Evolutionary conservation across 2,329 filamentous ascomycete species (phyloP).

Genomic region (Ceratocystis destructans): DNA sequence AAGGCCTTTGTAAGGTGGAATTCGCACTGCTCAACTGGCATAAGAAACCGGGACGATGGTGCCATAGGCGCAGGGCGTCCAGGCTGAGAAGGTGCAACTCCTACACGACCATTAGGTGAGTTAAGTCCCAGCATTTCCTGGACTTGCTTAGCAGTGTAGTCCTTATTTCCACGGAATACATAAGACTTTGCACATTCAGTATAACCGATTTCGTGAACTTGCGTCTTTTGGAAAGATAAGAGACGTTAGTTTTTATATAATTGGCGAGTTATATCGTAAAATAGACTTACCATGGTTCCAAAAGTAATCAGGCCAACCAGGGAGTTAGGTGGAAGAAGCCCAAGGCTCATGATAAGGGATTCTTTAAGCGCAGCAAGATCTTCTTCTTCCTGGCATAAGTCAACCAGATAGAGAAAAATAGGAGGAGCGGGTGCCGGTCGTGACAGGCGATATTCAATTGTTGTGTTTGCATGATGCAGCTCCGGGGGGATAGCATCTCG

Average conservation of each 20-base stretch:
- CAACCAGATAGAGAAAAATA: conserved; percentile 77
- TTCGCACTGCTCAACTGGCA: conserved; percentile 90
- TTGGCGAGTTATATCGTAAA: neutral
- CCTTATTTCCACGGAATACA: conserved; percentile 94
- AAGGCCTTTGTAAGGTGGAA: conserved; percentile 94
- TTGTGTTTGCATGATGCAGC: conserved; percentile 67
- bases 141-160: conserved; percentile 97
- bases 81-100: conserved; percentile 57
- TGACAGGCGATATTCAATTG: conserved; percentile 76
- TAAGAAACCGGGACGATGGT: conserved; percentile 74
- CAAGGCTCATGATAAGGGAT: conserved; percentile 74
- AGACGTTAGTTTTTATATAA: conserved; percentile 21
- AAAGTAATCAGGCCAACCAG: conserved; percentile 74
- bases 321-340: conserved; percentile 65
- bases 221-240: conserved; percentile 40
- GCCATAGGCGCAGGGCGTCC: conserved; percentile 61
- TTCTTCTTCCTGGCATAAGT: conserved; percentile 80
- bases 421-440: conserved; percentile 72
- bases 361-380: conserved; percentile 72
- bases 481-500: conserved; percentile 71
- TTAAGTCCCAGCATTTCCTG: conserved; percentile 93
- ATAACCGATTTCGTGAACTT: conserved; percentile 97
- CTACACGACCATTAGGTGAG: conserved; percentile 58
- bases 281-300: conserved; percentile 65
- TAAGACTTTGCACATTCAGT: conserved; percentile 97